Base-by-base conservation (phyloP, 139 green algal species). In the Chlorella sp. region DNA sequence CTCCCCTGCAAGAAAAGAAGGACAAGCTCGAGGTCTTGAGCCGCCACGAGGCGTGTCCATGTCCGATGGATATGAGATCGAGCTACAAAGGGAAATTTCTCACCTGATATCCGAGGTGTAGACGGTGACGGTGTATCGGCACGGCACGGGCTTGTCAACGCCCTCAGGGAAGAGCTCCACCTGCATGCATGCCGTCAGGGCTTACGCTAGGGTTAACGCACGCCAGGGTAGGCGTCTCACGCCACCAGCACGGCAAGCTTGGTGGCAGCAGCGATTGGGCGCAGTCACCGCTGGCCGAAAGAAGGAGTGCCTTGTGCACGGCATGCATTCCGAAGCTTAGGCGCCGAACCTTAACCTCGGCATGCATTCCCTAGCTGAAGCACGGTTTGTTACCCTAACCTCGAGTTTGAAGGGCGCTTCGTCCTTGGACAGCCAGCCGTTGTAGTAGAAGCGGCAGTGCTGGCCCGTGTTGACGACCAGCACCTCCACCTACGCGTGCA, bases 381-480 rank as follows among this genome's bases (percentile, higher is more conserved):
- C n/a, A n/a, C n/a, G n/a, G n/a, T n/a, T n/a, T n/a, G n/a, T n/a
- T n/a, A n/a, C n/a, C n/a, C n/a, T 50, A 31, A 82, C 80, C 65
- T 85, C 73, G 49, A 75, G 80, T 73, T 86, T 73, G 71, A 86
- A 85, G 1, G 80, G 83, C 49, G 77, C 60, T n/a, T 88, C 83
- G 49, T 76, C 64, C 31, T 77, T 78, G 64, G 74, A 70, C 49
- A 88, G 77, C 83, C 83, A 88, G 35, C 65, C 32, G n/a, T 81
- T 81, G 75, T 83, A 80, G 35, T 69, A 70, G 49, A 88, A 64
- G 14, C 24, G 20, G 14, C 62, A 67, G 35, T 69, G 36, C 77
- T 84, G 70, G 2, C 74, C 74, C 2, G 72, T 85, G 55, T 70
- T 82, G 23, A 87, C 70, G n/a, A 67, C 55, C 59, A 89, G 30